A percentile compares a stretch with the other conserved stretches of the same genome.
Evolutionary conservation across 176 grass and related monocot genomes (phyloP).

Genomic region (Carex parvula): DNA sequence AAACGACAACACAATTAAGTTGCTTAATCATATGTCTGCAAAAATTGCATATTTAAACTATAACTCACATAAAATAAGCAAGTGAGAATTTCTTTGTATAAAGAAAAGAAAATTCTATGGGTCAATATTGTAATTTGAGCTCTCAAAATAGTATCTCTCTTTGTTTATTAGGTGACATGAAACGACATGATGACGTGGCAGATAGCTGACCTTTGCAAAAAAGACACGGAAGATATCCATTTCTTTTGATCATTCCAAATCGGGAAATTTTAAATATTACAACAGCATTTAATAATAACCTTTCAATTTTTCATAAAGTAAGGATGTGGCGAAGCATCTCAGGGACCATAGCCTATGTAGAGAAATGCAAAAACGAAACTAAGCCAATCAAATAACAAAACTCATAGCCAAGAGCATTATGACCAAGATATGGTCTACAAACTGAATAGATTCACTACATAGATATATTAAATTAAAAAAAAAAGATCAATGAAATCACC

Average conservation of each 20-base stretch:
- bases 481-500: background rate
- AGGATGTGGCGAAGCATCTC: background rate
- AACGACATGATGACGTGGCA: background rate
- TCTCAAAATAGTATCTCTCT: no score
- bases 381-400: background rate
- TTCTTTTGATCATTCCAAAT: slow-evolving; percentile 1
- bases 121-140: no score
- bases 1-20: no score
- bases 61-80: no score
- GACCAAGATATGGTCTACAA: slow-evolving; percentile 7
- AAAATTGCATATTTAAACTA: no score
- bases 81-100: no score
- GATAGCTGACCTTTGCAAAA: background rate
- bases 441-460: background rate
- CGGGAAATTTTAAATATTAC: background rate
- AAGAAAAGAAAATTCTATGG: no score
- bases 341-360: background rate
- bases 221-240: background rate
- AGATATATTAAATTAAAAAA: background rate
- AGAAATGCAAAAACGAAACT: background rate
- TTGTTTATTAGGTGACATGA: background rate
- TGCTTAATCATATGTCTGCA: no score
- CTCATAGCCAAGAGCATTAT: background rate
- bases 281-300: background rate
- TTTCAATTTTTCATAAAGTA: slow-evolving; percentile 15